phyloP scores from a whole-genome alignment of 2,329 filamentous ascomycete species.

The Tolypocladium tropicale region DNA sequence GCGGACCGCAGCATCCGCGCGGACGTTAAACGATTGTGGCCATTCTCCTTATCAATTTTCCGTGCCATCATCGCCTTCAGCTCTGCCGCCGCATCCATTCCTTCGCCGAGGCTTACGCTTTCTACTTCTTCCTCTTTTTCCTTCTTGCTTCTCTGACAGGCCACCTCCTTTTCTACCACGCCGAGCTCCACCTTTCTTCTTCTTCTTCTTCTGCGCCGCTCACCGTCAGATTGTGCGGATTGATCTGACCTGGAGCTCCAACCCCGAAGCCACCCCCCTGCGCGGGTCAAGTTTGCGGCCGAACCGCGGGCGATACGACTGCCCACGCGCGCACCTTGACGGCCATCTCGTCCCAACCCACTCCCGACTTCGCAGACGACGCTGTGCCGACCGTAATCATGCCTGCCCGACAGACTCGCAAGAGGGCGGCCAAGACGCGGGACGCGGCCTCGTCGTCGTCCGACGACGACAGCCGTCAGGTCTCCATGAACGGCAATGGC shows the following conservation, averaged over 20 bases:
- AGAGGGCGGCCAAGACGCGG: slow-evolving; percentile 25
- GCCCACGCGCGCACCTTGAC: background rate
- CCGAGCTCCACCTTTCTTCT: background rate
- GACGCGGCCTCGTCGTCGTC: slow-evolving; percentile 16
- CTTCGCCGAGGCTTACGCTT: slow-evolving; percentile 6
- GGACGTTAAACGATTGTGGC: too few species aligned
- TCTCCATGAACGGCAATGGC: slow-evolving; percentile 35
- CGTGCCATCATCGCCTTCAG: background rate
- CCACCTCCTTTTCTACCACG: background rate
- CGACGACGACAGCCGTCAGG: slow-evolving; percentile 16
- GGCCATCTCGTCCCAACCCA: background rate
- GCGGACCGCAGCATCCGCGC: background rate
- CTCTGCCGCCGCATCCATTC: slow-evolving; percentile 14
- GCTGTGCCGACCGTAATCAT: slow-evolving; percentile 17
- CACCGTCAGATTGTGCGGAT: background rate
- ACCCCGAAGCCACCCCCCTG: background rate
- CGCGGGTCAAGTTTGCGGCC: background rate
- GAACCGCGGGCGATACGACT: background rate
- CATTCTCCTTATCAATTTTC: slow-evolving; percentile 6
- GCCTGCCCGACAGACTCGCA: slow-evolving; percentile 27
- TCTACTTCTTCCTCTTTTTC: background rate
- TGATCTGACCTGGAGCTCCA: background rate
- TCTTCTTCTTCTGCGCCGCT: background rate
- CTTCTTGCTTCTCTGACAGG: background rate
- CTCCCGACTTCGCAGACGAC: background rate